Conservation (phyloP, 108 stramenopile genomes). For the Fragilaria crotonensis region DNA sequence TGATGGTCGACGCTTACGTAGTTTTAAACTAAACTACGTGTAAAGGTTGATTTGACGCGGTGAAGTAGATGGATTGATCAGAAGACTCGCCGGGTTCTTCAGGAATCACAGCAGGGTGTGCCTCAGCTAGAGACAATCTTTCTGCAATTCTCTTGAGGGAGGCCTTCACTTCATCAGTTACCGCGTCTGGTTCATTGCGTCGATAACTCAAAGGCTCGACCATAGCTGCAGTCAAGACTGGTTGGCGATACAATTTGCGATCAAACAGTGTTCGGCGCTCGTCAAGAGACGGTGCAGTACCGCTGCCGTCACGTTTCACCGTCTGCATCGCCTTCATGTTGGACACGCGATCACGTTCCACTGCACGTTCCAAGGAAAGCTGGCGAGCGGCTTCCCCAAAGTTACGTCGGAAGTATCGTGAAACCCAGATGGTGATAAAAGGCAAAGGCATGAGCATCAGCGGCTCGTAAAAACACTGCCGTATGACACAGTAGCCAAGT, state of each 20-base stretch:
- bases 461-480: constrained; percentile 42
- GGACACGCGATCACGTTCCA: constrained; percentile 69
- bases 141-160: background rate
- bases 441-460: constrained; percentile 62
- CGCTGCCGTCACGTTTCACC: background rate
- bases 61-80: background rate
- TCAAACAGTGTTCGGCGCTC: constrained; percentile 43
- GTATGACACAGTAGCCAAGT: constrained; percentile 69
- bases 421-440: constrained; percentile 57
- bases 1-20: too few relatives aligned
- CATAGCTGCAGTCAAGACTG: constrained; percentile 65
- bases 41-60: background rate
- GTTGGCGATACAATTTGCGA: constrained; percentile 71
- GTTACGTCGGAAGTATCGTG: constrained; percentile 41
- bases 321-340: constrained; percentile 17
- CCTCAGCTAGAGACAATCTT: background rate
- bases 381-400: constrained; percentile 63
- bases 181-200: constrained; percentile 26
- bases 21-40: too few relatives aligned
- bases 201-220: constrained; percentile 53
- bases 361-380: constrained; percentile 74
- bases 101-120: background rate
- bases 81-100: background rate
- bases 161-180: constrained; percentile 13
- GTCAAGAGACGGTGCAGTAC: constrained; percentile 12